Percentiles rank a stretch among this genome's conserved stretches.
Conservation (phyloP, 305 asterid species). For the Fraxinus angustifolia region DNA sequence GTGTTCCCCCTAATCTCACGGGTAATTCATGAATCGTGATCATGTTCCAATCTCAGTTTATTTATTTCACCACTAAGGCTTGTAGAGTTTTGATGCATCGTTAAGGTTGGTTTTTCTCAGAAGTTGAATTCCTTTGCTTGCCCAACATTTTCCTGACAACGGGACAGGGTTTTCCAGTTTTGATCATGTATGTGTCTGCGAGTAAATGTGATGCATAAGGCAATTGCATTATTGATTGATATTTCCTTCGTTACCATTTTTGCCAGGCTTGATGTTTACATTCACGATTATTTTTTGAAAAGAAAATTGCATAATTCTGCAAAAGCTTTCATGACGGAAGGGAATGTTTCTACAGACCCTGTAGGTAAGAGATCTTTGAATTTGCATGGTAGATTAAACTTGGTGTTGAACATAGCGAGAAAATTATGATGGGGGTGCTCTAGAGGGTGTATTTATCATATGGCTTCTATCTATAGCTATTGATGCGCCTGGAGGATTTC, state of each 20-base stretch:
- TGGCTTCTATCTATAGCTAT: conserved; percentile 54
- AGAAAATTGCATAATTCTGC: conserved; percentile 82
- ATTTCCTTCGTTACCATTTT: not conserved
- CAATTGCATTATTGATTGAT: not conserved
- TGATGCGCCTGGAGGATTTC: conserved; percentile 99
- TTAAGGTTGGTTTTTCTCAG: conserved; percentile 5
- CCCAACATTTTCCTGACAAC: conserved; percentile 9
- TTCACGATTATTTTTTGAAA: conserved; percentile 90
- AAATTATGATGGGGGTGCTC: not conserved
- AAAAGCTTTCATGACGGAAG: conserved; percentile 93
- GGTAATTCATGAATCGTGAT: not conserved
- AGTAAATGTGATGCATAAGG: no score
- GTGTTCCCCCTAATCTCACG: no score
- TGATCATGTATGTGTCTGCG: no score
- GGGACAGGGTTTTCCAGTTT: not conserved
- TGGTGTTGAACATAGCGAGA: not conserved
- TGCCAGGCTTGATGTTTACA: conserved; percentile 96
- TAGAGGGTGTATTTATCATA: not conserved
- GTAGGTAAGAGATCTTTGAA: conserved; percentile 57
- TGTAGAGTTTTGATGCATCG: not conserved
- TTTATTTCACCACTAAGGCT: not conserved
- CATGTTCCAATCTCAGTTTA: not conserved
- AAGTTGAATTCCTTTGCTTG: conserved; percentile 2
- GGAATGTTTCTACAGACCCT: conserved; percentile 98
- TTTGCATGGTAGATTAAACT: not conserved